Evolutionary conservation across 768 basidiomycete species (phyloP).

Genomic region (Paxillus ammoniavirescens): DNA sequence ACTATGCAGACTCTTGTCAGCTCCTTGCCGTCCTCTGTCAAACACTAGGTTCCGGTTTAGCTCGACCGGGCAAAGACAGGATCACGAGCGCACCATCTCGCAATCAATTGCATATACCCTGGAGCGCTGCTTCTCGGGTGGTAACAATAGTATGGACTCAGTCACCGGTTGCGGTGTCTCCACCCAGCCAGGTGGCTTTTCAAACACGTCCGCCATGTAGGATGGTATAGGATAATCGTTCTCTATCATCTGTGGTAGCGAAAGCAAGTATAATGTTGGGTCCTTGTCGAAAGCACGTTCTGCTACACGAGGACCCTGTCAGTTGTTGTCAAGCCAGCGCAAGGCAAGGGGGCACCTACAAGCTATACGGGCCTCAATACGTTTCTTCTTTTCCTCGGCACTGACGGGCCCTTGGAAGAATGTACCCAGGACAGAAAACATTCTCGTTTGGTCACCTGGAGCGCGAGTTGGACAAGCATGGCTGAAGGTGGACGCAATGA

Average conservation of each 20-base stretch:
- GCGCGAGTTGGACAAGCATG: conserved; percentile 93
- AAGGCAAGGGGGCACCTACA: conserved; percentile 23
- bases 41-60: conserved; percentile 51
- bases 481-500: conserved; percentile 77
- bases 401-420: conserved; percentile 84
- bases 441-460: conserved; percentile 80
- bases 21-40: conserved; percentile 88
- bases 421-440: conserved; percentile 82
- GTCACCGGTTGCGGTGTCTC: conserved; percentile 63
- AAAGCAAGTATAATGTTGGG: conserved; percentile 70
- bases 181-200: conserved; percentile 71
- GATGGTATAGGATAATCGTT: conserved; percentile 91
- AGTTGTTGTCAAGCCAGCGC: not conserved
- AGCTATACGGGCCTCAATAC: conserved; percentile 44
- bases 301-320: conserved; percentile 36
- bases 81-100: conserved; percentile 75
- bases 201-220: conserved; percentile 72
- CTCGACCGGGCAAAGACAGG: not conserved
- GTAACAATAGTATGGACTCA: conserved; percentile 31
- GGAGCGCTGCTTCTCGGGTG: conserved; percentile 33
- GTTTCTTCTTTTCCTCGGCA: conserved; percentile 73
- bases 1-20: conserved; percentile 84
- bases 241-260: conserved; percentile 86
- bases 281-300: conserved; percentile 61
- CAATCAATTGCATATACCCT: conserved; percentile 88